Percentiles rank a stretch among this genome's conserved stretches.
Conservation (phyloP, 1,284 basidiomycete genomes). For the Polyporus tsugae region DNA sequence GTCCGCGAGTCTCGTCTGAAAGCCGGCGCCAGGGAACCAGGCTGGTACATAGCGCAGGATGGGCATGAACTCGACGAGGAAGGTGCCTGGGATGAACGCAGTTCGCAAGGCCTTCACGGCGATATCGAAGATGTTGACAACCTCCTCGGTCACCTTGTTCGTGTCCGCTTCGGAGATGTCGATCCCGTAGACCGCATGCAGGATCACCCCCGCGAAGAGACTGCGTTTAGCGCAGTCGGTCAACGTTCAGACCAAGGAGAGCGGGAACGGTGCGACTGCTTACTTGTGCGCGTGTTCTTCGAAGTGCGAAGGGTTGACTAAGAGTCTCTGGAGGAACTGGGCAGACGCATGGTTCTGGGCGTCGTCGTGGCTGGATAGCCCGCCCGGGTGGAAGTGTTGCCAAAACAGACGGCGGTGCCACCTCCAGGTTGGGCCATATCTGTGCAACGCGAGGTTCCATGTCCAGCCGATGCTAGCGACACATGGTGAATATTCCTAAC, state of each 20-base stretch:
- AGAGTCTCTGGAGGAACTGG: slow-evolving; percentile 22
- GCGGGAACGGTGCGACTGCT: too few relatives aligned
- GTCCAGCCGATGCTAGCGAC: slow-evolving; percentile 27
- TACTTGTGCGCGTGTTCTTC: too few relatives aligned
- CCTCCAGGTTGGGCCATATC: slow-evolving; percentile 32
- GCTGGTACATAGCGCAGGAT: slow-evolving; percentile 26
- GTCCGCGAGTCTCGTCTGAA: too few relatives aligned
- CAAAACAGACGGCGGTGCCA: slow-evolving; percentile 32
- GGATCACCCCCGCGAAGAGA: slow-evolving; percentile 22
- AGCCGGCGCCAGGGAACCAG: too few relatives aligned
- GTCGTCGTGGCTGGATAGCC: slow-evolving; percentile 19
- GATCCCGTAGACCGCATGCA: slow-evolving; percentile 33
- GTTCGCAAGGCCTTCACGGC: slow-evolving; percentile 26
- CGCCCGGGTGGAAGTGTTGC: slow-evolving; percentile 34
- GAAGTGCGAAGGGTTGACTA: background rate
- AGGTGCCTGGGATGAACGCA: slow-evolving; percentile 31
- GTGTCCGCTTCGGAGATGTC: slow-evolving; percentile 24
- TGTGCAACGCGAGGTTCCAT: slow-evolving; percentile 32
- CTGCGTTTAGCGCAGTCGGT: slow-evolving; percentile 22
- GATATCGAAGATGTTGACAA: slow-evolving; percentile 21
- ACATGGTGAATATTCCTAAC: too few relatives aligned
- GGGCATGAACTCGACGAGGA: slow-evolving; percentile 36
- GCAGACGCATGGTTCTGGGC: slow-evolving; percentile 12
- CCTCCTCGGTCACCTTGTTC: slow-evolving; percentile 15
- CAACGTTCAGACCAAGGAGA: too few relatives aligned